Evolutionary conservation across 2,329 filamentous ascomycete genomes (phyloP).

Genomic region (Rutstroemia sp.): DNA sequence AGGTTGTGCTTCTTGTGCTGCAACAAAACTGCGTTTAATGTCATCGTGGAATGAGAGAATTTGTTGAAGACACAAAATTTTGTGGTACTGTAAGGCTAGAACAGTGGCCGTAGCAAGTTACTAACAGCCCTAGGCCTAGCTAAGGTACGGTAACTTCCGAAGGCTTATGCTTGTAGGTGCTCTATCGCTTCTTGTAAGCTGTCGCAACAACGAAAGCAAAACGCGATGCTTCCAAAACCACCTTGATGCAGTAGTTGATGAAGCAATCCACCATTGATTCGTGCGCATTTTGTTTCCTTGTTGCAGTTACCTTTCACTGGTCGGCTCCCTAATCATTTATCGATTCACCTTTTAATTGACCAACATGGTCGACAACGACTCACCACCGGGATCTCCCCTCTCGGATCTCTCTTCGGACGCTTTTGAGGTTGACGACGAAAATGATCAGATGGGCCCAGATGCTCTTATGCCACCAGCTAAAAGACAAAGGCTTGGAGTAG

Average conservation of each 20-base stretch:
- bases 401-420: conserved; percentile 58
- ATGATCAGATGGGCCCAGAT: conserved; percentile 41
- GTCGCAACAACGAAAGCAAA: neutral
- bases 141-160: neutral
- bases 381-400: conserved; percentile 51
- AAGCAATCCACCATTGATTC: neutral
- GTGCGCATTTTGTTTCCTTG: neutral
- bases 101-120: too few relatives aligned
- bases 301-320: neutral
- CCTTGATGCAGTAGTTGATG: neutral
- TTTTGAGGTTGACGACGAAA: conserved; percentile 46
- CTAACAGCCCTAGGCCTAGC: neutral
- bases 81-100: too few relatives aligned
- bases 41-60: too few relatives aligned
- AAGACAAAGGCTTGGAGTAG: conserved; percentile 21
- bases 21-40: too few relatives aligned
- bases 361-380: conserved; percentile 43
- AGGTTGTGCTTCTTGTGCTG: too few relatives aligned
- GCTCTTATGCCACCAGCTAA: conserved; percentile 28
- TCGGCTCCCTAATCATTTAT: neutral
- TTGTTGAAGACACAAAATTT: too few relatives aligned
- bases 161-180: neutral
- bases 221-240: neutral
- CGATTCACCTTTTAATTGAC: neutral
- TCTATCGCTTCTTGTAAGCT: neutral